Percentiles rank a stretch among this genome's conserved stretches.
Evolutionary conservation across 441 rosid genomes (phyloP).

Genomic region (Euphorbia celastroides): DNA sequence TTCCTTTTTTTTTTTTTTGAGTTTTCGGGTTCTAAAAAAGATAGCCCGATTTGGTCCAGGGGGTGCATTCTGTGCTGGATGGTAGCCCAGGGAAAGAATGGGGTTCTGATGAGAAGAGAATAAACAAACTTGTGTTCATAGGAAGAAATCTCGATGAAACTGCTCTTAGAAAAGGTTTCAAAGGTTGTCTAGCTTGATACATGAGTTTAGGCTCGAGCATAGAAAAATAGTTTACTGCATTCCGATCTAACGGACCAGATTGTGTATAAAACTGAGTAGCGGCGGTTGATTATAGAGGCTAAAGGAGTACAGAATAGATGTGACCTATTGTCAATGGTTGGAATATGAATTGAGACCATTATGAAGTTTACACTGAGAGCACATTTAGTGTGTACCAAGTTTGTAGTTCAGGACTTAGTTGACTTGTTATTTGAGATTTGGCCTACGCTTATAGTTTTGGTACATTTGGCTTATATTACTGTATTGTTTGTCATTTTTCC

Average conservation of each 20-base stretch:
- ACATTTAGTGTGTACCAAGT: too few species aligned
- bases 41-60: conserved; percentile 24
- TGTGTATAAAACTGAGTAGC: neutral
- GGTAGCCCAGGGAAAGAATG: conserved; percentile 54
- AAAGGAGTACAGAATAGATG: neutral
- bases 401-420: too few species aligned
- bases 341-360: neutral
- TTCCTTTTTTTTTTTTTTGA: too few species aligned
- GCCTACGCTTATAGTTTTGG: too few species aligned
- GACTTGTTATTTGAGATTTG: too few species aligned
- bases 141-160: conserved; percentile 63
- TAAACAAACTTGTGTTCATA: conserved; percentile 64
- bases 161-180: conserved; percentile 54
- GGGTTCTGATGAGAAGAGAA: conserved; percentile 55
- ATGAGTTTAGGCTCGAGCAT: neutral
- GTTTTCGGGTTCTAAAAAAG: neutral
- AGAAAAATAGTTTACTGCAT: neutral
- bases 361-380: too few species aligned
- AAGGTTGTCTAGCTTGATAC: conserved; percentile 47
- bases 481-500: too few species aligned
- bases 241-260: neutral
- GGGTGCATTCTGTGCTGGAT: conserved; percentile 58
- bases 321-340: neutral
- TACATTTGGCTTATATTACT: too few species aligned
- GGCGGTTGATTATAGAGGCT: neutral